These are phyloP conservation scores for Theileria parva DNA, from an alignment of 169 alveolate genomes.

Conservation along the genomic window DNA sequence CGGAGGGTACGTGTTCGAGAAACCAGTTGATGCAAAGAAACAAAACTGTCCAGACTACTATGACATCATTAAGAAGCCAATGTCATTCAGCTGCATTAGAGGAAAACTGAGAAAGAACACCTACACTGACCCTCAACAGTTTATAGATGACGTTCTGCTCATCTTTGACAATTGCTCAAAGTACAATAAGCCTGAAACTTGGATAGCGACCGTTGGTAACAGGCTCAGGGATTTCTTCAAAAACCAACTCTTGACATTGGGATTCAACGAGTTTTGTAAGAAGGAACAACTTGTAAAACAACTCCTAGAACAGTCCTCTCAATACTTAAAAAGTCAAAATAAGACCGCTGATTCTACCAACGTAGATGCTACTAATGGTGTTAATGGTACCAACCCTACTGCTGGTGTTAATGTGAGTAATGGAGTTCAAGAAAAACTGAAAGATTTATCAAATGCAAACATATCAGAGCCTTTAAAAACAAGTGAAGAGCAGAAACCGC, in stretches of 20 bases:
- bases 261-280: conserved; percentile 59
- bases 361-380: no score
- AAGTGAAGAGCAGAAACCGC: background rate
- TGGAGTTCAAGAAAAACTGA: background rate
- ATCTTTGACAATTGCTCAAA: conserved; percentile 82
- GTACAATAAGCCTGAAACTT: conserved; percentile 83
- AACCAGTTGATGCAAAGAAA: conserved; percentile 86
- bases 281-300: conserved; percentile 67
- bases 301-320: conserved; percentile 62
- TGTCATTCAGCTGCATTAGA: conserved; percentile 83
- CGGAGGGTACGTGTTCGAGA: conserved; percentile 88
- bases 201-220: conserved; percentile 83
- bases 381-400: conserved; percentile 1
- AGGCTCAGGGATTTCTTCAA: conserved; percentile 80
- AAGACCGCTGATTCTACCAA: background rate
- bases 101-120: conserved; percentile 76
- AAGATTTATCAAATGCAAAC: background rate
- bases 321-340: conserved; percentile 20
- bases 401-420: background rate
- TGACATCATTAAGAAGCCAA: conserved; percentile 84
- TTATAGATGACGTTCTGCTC: conserved; percentile 81
- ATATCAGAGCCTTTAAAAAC: background rate
- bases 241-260: conserved; percentile 68
- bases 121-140: conserved; percentile 78
- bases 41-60: conserved; percentile 88